Conservation (phyloP, 257 asterid genomes). For the Gentiana dahurica region DNA sequence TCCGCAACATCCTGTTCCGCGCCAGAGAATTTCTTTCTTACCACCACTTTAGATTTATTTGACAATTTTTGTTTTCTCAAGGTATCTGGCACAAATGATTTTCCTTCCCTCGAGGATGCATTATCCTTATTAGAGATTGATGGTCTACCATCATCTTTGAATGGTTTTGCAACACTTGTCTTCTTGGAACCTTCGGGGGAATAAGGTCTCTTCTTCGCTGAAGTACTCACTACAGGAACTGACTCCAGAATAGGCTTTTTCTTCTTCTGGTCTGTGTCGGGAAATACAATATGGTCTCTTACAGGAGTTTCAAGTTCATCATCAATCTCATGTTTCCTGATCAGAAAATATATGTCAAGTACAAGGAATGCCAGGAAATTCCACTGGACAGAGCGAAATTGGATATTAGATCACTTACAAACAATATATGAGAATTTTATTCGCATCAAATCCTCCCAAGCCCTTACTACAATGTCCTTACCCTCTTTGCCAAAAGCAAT, state of each 20-base stretch:
- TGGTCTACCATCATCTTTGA: slow-evolving; percentile 26
- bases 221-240: slow-evolving; percentile 13
- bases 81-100: slow-evolving; percentile 15
- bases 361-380: neutral
- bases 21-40: slow-evolving; percentile 19
- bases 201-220: slow-evolving; percentile 8
- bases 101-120: slow-evolving; percentile 32
- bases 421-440: slow-evolving; percentile 77
- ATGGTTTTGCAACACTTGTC: slow-evolving; percentile 20
- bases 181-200: slow-evolving; percentile 20
- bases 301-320: slow-evolving; percentile 40
- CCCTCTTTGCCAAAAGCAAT: slow-evolving; percentile 39
- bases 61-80: slow-evolving; percentile 27
- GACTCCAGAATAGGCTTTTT: slow-evolving; percentile 15
- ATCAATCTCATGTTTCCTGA: slow-evolving; percentile 64
- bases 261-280: slow-evolving; percentile 31
- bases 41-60: slow-evolving; percentile 10
- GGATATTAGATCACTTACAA: slow-evolving; percentile 36
- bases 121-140: slow-evolving; percentile 21
- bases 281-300: slow-evolving; percentile 71
- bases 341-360: neutral
- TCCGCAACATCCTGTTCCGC: slow-evolving; percentile 12
- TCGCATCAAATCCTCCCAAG: slow-evolving; percentile 70
- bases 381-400: slow-evolving; percentile 1
- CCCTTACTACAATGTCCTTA: slow-evolving; percentile 41